Evolutionary conservation across 2,329 filamentous ascomycete species (phyloP), one percentile per base, ranked within the genome.

Genomic region (Pezizomycotina sp.): DNA sequence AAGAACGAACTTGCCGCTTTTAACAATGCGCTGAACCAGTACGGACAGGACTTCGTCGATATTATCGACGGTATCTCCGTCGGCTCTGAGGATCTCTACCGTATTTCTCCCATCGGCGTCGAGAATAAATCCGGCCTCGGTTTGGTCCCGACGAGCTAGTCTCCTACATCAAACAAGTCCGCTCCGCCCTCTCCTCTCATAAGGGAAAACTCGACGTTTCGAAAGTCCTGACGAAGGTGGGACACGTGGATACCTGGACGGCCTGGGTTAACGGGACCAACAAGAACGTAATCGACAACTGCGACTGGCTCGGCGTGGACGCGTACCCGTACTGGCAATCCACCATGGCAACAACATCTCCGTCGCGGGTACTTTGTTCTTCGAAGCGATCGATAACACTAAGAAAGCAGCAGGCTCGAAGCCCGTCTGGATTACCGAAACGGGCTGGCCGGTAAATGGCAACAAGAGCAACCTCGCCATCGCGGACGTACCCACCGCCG

Each of bases 211-310:
- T n/a, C n/a, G n/a, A n/a, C n/a, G n/a, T n/a, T n/a, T 69, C 68
- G 42, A 82, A 78, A 9, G 53, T 60, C 31, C 61, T 78, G 15
- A 60, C 65, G 23, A 58, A 59, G 15, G 66, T 62, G 28, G 82
- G 82, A 34, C 83, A 92, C 58, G 82, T 92, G 54, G 83, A 92
- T 55, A 91, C 83, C 33, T 92, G 81, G 81, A 82, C 75, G 22
- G 71, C 70, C 34, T 84, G 72, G 65, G 71, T 71, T 54, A 82
- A 91, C 57, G 57, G 60, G 33, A 69, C 74, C 52, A 91, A 86
- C 66, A 58, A 60, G 31, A 70, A 65, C 26, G 71, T 91, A 41
- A 71, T 81, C 41, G 63, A 73, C 6, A 70, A 68, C 25, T 60
- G 66, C 45, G 82, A 92, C 62, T 92, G 73, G 66, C 58, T 92